Conservation (phyloP, 495 filamentous ascomycete genomes). For the Aspergillus leporis region DNA sequence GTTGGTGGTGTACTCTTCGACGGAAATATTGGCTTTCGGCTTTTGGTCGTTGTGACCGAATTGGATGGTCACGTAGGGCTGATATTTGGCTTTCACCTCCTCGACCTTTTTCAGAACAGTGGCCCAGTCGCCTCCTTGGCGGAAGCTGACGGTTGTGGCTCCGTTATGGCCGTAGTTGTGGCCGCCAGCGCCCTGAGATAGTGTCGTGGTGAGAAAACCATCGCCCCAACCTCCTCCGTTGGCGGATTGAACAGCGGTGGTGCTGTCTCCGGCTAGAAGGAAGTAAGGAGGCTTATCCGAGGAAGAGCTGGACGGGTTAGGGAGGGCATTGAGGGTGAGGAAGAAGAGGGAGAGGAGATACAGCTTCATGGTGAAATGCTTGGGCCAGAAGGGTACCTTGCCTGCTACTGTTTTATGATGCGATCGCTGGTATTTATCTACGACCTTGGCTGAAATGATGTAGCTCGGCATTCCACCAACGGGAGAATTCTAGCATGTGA, state of each 20-base stretch:
- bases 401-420: neutral
- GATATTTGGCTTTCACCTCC: constrained; percentile 27
- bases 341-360: neutral
- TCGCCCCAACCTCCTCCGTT: constrained; percentile 50
- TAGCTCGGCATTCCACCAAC: constrained; percentile 7
- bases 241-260: constrained; percentile 39
- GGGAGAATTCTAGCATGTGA: constrained; percentile 5
- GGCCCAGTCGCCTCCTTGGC: constrained; percentile 46
- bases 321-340: constrained; percentile 5
- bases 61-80: constrained; percentile 51
- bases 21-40: constrained; percentile 32
- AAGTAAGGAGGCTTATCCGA: constrained; percentile 38
- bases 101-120: constrained; percentile 36
- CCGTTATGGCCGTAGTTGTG: constrained; percentile 53
- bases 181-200: constrained; percentile 38
- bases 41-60: constrained; percentile 62
- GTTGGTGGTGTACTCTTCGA: constrained; percentile 40
- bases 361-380: neutral
- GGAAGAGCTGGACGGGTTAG: neutral
- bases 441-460: neutral
- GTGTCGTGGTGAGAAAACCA: constrained; percentile 49
- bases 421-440: neutral
- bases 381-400: neutral
- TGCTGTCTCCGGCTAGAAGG: constrained; percentile 55
- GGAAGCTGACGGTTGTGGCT: constrained; percentile 52